phyloP scores from a whole-genome alignment of 768 basidiomycete genomes.

The Kwoniella pini region DNA sequence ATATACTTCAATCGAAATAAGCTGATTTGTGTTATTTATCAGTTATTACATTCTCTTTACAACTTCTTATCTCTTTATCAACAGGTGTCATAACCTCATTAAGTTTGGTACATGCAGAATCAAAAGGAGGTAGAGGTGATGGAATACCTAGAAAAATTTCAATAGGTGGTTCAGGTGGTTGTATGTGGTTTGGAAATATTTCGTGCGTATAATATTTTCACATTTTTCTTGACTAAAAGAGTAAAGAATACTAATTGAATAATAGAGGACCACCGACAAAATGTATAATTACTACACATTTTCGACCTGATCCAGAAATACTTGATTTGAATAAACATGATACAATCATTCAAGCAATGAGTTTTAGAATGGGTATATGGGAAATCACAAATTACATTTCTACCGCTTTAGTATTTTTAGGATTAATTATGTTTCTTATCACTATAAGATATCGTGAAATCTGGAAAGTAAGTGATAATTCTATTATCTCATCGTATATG shows the following conservation, averaged over 20 bases:
- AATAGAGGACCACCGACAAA: not conserved
- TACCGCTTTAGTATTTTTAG: not conserved
- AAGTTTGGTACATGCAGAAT: not conserved
- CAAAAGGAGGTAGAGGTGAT: not conserved
- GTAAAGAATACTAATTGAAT: not conserved
- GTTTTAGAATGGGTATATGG: not conserved
- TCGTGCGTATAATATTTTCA: not conserved
- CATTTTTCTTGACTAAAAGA: not conserved
- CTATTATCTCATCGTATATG: no score
- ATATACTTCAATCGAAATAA: no score
- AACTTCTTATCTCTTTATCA: not conserved
- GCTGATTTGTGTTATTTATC: no score
- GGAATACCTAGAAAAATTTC: not conserved
- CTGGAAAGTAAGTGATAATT: not conserved
- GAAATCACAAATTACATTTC: not conserved
- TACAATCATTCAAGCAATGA: not conserved
- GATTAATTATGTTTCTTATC: not conserved
- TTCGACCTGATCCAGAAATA: not conserved
- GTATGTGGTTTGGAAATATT: conserved; percentile 4
- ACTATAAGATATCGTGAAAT: not conserved
- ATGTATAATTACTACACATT: not conserved
- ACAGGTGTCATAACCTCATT: not conserved
- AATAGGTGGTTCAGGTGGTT: not conserved
- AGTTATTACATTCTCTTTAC: not conserved
- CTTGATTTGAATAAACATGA: not conserved